Evolutionary conservation across 495 filamentous ascomycete genomes (phyloP).

Genomic region (Penicillium taxi): DNA sequence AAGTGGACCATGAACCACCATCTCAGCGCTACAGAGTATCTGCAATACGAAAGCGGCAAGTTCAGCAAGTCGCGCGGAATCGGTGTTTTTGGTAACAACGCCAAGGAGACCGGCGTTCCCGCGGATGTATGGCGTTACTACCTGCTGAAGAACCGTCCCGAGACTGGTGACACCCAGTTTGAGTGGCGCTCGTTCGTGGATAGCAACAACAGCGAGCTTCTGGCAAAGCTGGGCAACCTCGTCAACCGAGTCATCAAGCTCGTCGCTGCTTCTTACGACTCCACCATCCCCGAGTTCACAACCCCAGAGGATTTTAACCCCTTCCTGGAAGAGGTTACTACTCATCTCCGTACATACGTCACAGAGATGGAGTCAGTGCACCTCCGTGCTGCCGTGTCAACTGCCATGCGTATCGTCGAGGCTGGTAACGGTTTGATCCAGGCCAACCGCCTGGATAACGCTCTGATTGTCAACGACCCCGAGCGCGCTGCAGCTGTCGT

Average conservation of each 20-base stretch:
- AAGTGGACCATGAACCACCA: slow-evolving; percentile 89
- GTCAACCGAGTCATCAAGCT: slow-evolving; percentile 93
- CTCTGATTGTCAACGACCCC: slow-evolving; percentile 62
- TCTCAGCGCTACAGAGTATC: slow-evolving; percentile 85
- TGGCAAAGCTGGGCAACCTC: slow-evolving; percentile 89
- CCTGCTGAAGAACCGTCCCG: slow-evolving; percentile 78
- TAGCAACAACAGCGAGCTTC: slow-evolving; percentile 82
- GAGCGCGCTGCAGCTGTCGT: slow-evolving; percentile 67
- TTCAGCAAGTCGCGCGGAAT: slow-evolving; percentile 89
- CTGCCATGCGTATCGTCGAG: slow-evolving; percentile 60
- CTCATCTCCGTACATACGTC: slow-evolving; percentile 58
- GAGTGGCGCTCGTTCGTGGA: slow-evolving; percentile 79
- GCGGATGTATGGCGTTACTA: slow-evolving; percentile 92
- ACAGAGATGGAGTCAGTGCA: slow-evolving; percentile 65
- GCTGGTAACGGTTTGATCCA: slow-evolving; percentile 79
- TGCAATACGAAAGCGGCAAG: slow-evolving; percentile 93
- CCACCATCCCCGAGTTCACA: slow-evolving; percentile 59
- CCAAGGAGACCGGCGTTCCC: slow-evolving; percentile 78
- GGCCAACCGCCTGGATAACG: slow-evolving; percentile 75
- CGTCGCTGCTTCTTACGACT: slow-evolving; percentile 64
- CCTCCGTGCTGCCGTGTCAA: slow-evolving; percentile 64
- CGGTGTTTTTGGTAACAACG: slow-evolving; percentile 86
- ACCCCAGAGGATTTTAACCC: slow-evolving; percentile 36
- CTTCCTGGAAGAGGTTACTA: slow-evolving; percentile 49
- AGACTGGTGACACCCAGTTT: slow-evolving; percentile 84